These are phyloP conservation scores for Hyphodiscus sp. DNA, from an alignment of 2,329 filamentous ascomycete genomes.

Conservation along the genomic window DNA sequence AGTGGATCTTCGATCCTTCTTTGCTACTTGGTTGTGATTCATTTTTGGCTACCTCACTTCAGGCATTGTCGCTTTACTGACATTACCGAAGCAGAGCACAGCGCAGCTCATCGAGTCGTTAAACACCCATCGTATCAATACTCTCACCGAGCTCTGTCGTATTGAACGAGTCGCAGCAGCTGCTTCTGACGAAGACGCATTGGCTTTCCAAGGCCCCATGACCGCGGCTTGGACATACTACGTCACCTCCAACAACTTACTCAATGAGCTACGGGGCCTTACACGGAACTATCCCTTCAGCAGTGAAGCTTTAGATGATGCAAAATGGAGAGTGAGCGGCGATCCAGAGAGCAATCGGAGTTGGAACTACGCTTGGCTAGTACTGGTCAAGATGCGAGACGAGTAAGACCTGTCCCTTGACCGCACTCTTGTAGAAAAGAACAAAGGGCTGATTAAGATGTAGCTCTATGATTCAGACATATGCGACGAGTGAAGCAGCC, in stretches of 20 bases:
- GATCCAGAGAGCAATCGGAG: constrained; percentile 62
- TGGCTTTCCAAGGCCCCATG: constrained; percentile 57
- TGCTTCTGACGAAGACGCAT: constrained; percentile 52
- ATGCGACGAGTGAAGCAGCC: constrained; percentile 54
- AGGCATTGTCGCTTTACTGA: constrained; percentile 6
- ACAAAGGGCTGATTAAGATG: constrained; percentile 3
- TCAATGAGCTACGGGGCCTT: constrained; percentile 62
- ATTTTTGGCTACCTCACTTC: background rate
- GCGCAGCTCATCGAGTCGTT: constrained; percentile 57
- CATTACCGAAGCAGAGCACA: constrained; percentile 14
- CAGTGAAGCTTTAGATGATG: constrained; percentile 57
- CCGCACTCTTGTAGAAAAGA: background rate
- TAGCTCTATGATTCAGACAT: constrained; percentile 53
- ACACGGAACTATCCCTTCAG: constrained; percentile 63
- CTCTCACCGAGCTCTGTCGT: constrained; percentile 63
- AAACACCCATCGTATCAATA: constrained; percentile 63
- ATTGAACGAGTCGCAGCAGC: constrained; percentile 60
- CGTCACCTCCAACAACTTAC: constrained; percentile 61
- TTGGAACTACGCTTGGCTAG: constrained; percentile 73
- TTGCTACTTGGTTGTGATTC: background rate
- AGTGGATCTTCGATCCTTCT: background rate
- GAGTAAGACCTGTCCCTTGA: constrained; percentile 42
- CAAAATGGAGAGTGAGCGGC: constrained; percentile 53
- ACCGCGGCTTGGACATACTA: constrained; percentile 67
- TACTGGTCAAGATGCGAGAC: constrained; percentile 57